These are phyloP conservation scores for Quambalaria eucalypti DNA, from an alignment of 1,284 basidiomycete species.

Conservation along the genomic window DNA sequence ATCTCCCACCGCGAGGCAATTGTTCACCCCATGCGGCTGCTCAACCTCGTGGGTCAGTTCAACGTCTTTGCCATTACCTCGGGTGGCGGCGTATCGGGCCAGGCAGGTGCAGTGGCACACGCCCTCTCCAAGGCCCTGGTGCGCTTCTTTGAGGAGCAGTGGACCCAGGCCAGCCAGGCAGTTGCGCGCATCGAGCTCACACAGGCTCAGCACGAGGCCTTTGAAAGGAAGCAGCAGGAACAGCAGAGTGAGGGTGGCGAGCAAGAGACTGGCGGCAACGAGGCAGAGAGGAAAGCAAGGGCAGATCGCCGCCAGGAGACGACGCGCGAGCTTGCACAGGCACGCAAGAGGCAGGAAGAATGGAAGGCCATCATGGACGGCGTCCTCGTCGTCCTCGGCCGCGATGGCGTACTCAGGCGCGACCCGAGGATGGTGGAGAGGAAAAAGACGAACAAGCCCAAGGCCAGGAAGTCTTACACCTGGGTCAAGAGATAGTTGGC, in stretches of 20 bases:
- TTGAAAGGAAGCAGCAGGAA: no score
- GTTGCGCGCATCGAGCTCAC: slow-evolving; percentile 29
- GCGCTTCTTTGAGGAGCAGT: slow-evolving; percentile 10
- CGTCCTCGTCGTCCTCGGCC: slow-evolving; percentile 44
- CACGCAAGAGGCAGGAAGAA: neutral
- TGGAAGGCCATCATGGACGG: slow-evolving; percentile 56
- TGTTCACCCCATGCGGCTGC: slow-evolving; percentile 71
- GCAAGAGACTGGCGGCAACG: no score
- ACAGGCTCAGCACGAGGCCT: no score
- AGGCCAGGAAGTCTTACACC: slow-evolving; percentile 67
- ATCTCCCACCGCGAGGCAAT: slow-evolving; percentile 69
- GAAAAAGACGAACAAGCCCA: slow-evolving; percentile 85
- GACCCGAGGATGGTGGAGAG: slow-evolving; percentile 96
- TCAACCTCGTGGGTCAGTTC: slow-evolving; percentile 78
- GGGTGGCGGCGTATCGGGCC: slow-evolving; percentile 81
- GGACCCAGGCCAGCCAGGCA: slow-evolving; percentile 12
- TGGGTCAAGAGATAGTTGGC: slow-evolving; percentile 9
- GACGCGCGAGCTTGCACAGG: neutral
- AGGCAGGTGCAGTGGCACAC: slow-evolving; percentile 78
- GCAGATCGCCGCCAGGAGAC: neutral
- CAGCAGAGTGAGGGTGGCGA: slow-evolving; percentile 20
- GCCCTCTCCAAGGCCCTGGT: slow-evolving; percentile 71
- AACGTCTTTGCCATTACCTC: slow-evolving; percentile 80
- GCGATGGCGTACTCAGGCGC: slow-evolving; percentile 76
- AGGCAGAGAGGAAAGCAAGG: slow-evolving; percentile 50